Conservation (phyloP, 352 stramenopile species). For the Blastocystis sp. region DNA sequence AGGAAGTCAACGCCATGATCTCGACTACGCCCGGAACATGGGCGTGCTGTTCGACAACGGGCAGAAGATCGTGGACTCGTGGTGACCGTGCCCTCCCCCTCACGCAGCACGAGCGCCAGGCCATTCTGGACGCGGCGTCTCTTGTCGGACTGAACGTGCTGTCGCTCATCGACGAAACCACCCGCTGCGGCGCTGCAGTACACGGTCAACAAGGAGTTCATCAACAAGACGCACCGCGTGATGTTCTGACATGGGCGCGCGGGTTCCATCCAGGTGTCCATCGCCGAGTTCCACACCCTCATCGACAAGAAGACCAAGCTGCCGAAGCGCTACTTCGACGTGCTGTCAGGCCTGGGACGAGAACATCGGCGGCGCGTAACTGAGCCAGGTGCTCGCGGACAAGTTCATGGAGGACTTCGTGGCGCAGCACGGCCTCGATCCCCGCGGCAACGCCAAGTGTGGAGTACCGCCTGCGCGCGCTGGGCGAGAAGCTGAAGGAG, state of each 20-base stretch:
- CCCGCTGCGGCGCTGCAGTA: constrained; percentile 91
- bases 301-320: constrained; percentile 69
- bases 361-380: constrained; percentile 83
- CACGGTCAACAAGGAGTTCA: constrained; percentile 86
- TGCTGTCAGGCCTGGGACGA: constrained; percentile 88
- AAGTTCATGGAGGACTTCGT: constrained; percentile 89
- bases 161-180: constrained; percentile 93
- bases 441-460: constrained; percentile 82
- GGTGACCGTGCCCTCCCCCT: constrained; percentile 90
- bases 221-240: constrained; percentile 80
- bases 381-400: constrained; percentile 87
- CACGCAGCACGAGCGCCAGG: constrained; percentile 87
- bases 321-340: constrained; percentile 78
- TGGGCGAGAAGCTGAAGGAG: constrained; percentile 93
- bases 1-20: constrained; percentile 70
- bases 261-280: constrained; percentile 72
- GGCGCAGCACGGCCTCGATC: constrained; percentile 82
- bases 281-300: constrained; percentile 69
- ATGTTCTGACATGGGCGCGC: constrained; percentile 97
- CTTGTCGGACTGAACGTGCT: constrained; percentile 90
- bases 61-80: constrained; percentile 87
- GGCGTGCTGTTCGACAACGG: constrained; percentile 76
- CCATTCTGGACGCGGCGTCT: constrained; percentile 87
- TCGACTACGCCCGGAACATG: constrained; percentile 74
- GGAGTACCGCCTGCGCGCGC: constrained; percentile 89